phyloP scores from a whole-genome alignment of 163 green algal species.

The Chlorella variabilis region DNA sequence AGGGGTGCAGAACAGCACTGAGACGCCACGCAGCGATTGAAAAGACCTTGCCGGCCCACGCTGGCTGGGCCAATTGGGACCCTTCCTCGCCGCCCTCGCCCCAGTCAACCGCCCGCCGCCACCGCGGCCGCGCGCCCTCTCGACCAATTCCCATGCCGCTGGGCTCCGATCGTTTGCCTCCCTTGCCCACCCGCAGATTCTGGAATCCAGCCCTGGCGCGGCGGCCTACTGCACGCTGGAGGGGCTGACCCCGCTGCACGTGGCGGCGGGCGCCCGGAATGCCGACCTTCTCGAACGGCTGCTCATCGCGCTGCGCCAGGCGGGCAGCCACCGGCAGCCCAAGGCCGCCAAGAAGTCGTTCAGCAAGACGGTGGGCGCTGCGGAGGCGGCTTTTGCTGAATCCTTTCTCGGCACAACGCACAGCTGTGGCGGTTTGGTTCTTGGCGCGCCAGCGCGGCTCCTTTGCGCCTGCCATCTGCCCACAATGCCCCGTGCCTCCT shows the following conservation, averaged over 20 bases:
- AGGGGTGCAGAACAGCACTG: no score
- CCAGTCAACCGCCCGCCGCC: no score
- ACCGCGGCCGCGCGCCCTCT: neutral
- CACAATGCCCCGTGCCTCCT: neutral
- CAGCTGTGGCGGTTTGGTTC: no score
- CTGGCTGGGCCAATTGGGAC: no score
- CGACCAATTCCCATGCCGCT: neutral
- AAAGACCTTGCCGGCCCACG: no score
- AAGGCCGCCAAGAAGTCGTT: conserved; percentile 12
- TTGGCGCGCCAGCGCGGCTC: no score
- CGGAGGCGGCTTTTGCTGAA: no score
- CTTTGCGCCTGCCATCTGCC: neutral
- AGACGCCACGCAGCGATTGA: no score
- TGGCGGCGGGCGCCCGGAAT: neutral
- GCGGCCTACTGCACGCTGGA: conserved; percentile 23
- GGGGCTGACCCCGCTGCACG: neutral
- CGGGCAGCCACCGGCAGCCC: conserved; percentile 3
- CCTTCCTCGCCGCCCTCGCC: no score
- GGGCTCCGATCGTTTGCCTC: neutral
- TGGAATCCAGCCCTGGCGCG: neutral
- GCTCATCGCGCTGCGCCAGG: conserved; percentile 1
- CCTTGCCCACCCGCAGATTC: neutral
- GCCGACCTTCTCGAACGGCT: conserved; percentile 20
- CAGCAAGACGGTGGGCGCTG: conserved; percentile 6
- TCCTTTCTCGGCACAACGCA: no score